Evolutionary conservation across 225 moss, liverwort and hornwort species (phyloP).

Genomic region (Bryum argenteum): DNA sequence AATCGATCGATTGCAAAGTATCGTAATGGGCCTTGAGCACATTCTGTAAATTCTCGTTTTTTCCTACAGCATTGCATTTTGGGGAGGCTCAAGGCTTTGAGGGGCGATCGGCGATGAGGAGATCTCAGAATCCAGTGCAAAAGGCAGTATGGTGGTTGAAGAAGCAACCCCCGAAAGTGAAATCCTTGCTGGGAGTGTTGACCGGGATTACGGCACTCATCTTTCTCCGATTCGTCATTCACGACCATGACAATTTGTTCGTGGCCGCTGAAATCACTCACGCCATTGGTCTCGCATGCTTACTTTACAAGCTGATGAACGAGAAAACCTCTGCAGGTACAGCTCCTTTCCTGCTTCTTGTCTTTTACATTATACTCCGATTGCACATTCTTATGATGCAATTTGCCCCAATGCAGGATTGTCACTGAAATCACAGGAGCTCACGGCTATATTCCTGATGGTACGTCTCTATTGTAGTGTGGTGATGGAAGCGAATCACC

Average conservation of each 20-base stretch:
- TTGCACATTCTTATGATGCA: not conserved
- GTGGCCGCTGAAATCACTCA: conserved; percentile 85
- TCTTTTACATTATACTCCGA: not conserved
- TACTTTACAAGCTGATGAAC: conserved; percentile 86
- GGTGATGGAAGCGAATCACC: conserved; percentile 93
- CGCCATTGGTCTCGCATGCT: conserved; percentile 73
- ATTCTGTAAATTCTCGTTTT: too few species aligned
- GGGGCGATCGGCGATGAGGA: conserved; percentile 49
- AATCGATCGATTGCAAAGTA: too few species aligned
- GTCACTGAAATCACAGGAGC: conserved; percentile 95
- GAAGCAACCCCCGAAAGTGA: conserved; percentile 82
- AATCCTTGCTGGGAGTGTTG: conserved; percentile 65
- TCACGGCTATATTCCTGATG: conserved; percentile 86
- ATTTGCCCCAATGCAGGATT: conserved; percentile 53
- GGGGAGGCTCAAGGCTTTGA: not conserved
- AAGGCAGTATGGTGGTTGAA: conserved; percentile 85
- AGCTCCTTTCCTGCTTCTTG: not conserved
- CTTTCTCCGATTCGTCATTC: conserved; percentile 74
- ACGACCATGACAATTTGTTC: conserved; percentile 91
- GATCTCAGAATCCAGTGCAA: conserved; percentile 79
- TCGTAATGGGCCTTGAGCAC: too few species aligned
- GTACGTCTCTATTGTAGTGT: conserved; percentile 96
- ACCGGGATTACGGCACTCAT: conserved; percentile 64
- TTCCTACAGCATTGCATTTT: not conserved
- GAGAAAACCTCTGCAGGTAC: conserved; percentile 89